These are phyloP conservation scores for Beauveria rudraprayagi DNA, from an alignment of 2,329 filamentous ascomycete species.

Conservation along the genomic window DNA sequence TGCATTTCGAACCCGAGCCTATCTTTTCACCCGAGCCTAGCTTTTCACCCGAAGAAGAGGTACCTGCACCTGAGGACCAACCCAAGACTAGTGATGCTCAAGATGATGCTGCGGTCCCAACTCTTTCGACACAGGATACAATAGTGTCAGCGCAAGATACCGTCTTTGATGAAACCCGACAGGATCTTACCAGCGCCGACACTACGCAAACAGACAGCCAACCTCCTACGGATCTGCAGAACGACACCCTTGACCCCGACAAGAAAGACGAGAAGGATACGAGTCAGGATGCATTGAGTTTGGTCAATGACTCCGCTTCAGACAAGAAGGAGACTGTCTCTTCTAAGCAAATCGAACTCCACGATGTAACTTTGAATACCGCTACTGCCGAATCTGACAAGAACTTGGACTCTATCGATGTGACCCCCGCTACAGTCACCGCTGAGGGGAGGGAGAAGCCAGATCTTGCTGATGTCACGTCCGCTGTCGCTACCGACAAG, in stretches of 20 bases:
- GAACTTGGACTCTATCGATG: background rate
- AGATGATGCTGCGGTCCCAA: conserved; percentile 1
- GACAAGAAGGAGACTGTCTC: background rate
- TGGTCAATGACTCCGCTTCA: conserved; percentile 4
- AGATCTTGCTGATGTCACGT: background rate
- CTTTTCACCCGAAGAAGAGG: background rate
- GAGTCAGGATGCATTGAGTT: conserved; percentile 11
- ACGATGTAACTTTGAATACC: background rate
- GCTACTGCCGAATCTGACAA: background rate
- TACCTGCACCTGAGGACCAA: background rate
- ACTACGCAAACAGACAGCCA: conserved; percentile 18
- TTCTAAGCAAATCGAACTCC: background rate
- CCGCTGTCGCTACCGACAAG: background rate
- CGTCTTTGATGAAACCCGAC: conserved; percentile 18
- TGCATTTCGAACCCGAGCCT: conserved; percentile 15
- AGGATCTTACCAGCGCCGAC: conserved; percentile 15
- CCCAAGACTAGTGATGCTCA: background rate
- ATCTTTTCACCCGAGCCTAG: conserved; percentile 6
- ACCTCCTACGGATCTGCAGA: conserved; percentile 16
- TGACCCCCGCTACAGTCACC: background rate
- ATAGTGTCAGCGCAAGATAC: conserved; percentile 26
- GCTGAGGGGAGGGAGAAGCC: background rate
- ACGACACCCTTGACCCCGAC: conserved; percentile 17
- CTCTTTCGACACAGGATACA: conserved; percentile 19
- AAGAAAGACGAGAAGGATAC: conserved; percentile 29